These are phyloP conservation scores for Penicillium verhagenii DNA, from an alignment of 495 filamentous ascomycete species.

Conservation along the genomic window DNA sequence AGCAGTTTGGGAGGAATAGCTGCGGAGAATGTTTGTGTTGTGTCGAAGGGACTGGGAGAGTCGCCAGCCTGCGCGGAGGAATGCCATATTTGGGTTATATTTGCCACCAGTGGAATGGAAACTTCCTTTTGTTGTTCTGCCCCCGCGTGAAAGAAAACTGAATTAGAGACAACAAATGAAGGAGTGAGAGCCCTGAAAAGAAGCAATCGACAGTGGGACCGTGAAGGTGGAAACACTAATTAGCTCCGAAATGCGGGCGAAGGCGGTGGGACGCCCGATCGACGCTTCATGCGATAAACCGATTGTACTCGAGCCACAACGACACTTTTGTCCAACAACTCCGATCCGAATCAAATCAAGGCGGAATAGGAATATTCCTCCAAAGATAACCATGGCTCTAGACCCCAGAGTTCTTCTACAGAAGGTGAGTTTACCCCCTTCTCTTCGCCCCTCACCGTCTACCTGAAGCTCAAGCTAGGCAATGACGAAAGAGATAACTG, in stretches of 20 bases:
- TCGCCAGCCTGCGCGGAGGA: constrained; percentile 19
- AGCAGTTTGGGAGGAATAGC: constrained; percentile 30
- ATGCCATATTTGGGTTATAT: constrained; percentile 6
- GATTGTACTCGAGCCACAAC: constrained; percentile 5
- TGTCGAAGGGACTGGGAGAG: constrained; percentile 15
- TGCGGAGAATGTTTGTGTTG: constrained; percentile 11
- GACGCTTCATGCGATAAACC: constrained; percentile 19
- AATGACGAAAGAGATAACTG: constrained; percentile 34
- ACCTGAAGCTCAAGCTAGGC: constrained; percentile 16
- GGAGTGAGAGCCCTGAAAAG: background rate
- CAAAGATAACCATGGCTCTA: constrained; percentile 33
- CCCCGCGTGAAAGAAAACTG: no score
- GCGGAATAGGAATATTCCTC: background rate
- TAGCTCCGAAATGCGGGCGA: background rate
- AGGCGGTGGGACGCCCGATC: constrained; percentile 28
- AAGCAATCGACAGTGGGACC: background rate
- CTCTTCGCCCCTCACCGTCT: constrained; percentile 13
- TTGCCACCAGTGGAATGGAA: background rate
- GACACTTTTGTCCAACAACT: background rate
- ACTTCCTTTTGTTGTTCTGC: background rate
- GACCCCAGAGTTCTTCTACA: constrained; percentile 60
- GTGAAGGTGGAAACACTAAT: background rate
- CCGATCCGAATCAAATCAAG: background rate
- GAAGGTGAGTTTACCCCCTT: constrained; percentile 43
- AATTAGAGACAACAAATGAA: no score